Percentiles rank a stretch among this genome's conserved stretches.
Evolutionary conservation across 2,329 filamentous ascomycete species (phyloP).

Genomic region (Colletotrichum chlorophyti): DNA sequence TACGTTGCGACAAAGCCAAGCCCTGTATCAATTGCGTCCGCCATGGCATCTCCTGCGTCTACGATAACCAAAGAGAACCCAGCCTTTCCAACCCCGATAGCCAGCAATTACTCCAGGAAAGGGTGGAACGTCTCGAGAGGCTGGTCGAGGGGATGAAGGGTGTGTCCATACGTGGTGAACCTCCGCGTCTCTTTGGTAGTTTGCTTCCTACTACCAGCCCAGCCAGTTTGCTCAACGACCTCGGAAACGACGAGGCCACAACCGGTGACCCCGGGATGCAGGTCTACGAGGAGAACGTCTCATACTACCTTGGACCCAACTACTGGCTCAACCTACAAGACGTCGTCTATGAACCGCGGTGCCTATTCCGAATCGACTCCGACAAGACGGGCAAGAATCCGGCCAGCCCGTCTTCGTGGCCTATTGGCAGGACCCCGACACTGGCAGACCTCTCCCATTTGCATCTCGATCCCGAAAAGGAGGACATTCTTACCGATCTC

Average conservation of each 20-base stretch:
- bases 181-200: not conserved
- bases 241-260: constrained; percentile 3
- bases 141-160: constrained; percentile 18
- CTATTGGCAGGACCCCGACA: constrained; percentile 10
- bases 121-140: constrained; percentile 21
- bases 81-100: constrained; percentile 3
- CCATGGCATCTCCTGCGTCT: constrained; percentile 22
- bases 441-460: constrained; percentile 11
- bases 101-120: constrained; percentile 21
- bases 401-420: constrained; percentile 14
- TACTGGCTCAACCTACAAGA: constrained; percentile 28
- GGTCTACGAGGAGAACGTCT: constrained; percentile 24
- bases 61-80: constrained; percentile 14
- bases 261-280: constrained; percentile 24
- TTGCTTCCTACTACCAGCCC: no score
- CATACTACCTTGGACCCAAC: constrained; percentile 26
- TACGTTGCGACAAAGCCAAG: constrained; percentile 26
- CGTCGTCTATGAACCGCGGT: constrained; percentile 22
- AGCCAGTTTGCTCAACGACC: constrained; percentile 1
- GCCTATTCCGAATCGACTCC: constrained; percentile 20
- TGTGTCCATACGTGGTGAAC: constrained; percentile 3
- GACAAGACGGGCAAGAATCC: constrained; percentile 18
- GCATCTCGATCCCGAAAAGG: constrained; percentile 19
- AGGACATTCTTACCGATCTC: constrained; percentile 20
- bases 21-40: constrained; percentile 22